Evolutionary conservation across 1,284 basidiomycete species (phyloP).

Genomic region (Sutorius eximius): DNA sequence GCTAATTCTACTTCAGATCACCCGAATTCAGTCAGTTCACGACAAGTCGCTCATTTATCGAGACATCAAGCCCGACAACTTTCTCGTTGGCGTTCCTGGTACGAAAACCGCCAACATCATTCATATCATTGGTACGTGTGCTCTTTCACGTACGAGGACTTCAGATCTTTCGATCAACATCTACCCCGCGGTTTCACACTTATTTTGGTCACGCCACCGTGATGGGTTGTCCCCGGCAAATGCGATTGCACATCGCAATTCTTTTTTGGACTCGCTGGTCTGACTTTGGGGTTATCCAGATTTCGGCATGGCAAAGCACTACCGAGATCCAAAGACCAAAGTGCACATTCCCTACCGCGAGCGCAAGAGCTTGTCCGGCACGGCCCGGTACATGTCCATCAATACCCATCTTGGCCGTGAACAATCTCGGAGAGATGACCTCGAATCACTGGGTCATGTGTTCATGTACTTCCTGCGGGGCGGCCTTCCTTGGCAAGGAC

Average conservation of each 20-base stretch:
- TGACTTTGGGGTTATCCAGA: conserved; percentile 46
- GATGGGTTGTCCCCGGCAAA: conserved; percentile 5
- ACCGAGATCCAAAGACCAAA: conserved; percentile 97
- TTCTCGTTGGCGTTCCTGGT: conserved; percentile 92
- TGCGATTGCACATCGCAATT: conserved; percentile 1
- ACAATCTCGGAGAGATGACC: conserved; percentile 87
- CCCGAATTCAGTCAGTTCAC: conserved; percentile 96
- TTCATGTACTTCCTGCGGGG: conserved; percentile 98
- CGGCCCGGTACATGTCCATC: conserved; percentile 98
- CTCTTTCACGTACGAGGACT: conserved; percentile 6
- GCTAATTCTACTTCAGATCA: conserved; percentile 59
- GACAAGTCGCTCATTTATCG: conserved; percentile 99
- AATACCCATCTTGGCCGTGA: conserved; percentile 96
- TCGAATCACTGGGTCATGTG: conserved; percentile 94
- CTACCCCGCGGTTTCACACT: conserved; percentile 5
- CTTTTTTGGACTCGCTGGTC: conserved; percentile 10
- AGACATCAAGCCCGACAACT: conserved; percentile 99
- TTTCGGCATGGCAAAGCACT: conserved; percentile 99
- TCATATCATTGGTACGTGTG: conserved; percentile 80
- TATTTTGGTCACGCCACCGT: not conserved
- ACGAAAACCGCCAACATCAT: conserved; percentile 90
- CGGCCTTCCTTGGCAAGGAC: conserved; percentile 92
- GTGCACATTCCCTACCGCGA: conserved; percentile 98
- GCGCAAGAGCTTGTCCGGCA: conserved; percentile 96
- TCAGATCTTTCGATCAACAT: not conserved